Conservation (phyloP, 139 green algal species). For the Closterium sp. region DNA sequence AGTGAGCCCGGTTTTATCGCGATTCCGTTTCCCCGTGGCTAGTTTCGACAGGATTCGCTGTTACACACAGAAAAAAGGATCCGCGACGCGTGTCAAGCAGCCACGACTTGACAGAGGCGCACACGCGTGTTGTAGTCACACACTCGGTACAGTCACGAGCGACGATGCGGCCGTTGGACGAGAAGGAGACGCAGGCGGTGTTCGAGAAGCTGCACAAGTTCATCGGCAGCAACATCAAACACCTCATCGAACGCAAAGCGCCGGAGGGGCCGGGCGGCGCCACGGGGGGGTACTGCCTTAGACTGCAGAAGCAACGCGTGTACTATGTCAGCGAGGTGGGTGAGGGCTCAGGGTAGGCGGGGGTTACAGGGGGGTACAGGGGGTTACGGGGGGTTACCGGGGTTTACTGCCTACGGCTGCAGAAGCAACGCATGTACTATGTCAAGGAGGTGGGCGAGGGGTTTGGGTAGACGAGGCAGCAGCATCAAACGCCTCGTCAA, state of each 20-base stretch:
- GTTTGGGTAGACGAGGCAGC: slow-evolving; percentile 64
- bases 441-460: slow-evolving; percentile 72
- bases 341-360: background rate
- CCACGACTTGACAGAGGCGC: background rate
- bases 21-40: background rate
- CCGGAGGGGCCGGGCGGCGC: slow-evolving; percentile 18
- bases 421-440: slow-evolving; percentile 95
- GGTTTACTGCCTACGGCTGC: slow-evolving; percentile 80
- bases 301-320: slow-evolving; percentile 91
- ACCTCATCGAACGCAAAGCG: slow-evolving; percentile 73
- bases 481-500: slow-evolving; percentile 91
- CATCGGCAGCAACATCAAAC: slow-evolving; percentile 94
- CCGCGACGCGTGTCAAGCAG: background rate
- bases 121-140: background rate
- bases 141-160: background rate
- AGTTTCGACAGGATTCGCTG: background rate
- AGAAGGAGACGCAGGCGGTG: slow-evolving; percentile 84
- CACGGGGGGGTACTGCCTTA: slow-evolving; percentile 81
- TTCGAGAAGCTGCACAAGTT: slow-evolving; percentile 99
- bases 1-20: too few species aligned
- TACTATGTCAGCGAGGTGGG: slow-evolving; percentile 90
- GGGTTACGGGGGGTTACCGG: slow-evolving; percentile 57
- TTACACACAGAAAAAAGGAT: background rate
- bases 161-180: slow-evolving; percentile 47
- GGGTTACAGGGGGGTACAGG: too few species aligned